phyloP scores from a whole-genome alignment of 371 early-diverging fungal genomes.

The Apophysomyces elegans region DNA sequence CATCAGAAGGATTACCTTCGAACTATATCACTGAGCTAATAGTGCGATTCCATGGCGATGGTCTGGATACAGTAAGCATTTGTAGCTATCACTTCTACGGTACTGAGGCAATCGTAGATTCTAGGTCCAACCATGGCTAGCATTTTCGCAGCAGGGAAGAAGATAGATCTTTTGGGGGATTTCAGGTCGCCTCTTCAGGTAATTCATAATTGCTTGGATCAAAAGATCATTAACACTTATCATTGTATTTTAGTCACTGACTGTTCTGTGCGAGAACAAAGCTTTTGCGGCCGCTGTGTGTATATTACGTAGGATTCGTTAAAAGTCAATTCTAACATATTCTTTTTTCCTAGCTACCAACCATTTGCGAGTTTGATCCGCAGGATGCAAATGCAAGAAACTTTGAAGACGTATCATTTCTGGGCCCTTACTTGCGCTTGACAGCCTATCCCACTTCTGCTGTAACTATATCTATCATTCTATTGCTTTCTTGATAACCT shows the following conservation, averaged over 20 bases:
- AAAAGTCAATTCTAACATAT: constrained; percentile 18
- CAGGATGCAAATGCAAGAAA: constrained; percentile 52
- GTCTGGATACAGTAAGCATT: constrained; percentile 56
- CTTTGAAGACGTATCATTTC: constrained; percentile 68
- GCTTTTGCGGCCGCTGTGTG: constrained; percentile 60
- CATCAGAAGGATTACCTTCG: constrained; percentile 47
- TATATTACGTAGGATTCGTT: background rate
- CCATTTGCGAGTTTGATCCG: constrained; percentile 67
- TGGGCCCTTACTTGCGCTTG: constrained; percentile 77
- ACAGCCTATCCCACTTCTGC: constrained; percentile 64
- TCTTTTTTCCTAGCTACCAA: constrained; percentile 45
- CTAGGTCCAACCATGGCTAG: constrained; percentile 55
- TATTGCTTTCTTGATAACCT: background rate
- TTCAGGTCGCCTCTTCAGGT: constrained; percentile 60
- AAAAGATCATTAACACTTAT: background rate
- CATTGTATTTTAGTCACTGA: constrained; percentile 40
- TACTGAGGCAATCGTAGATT: constrained; percentile 33
- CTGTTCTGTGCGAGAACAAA: constrained; percentile 53
- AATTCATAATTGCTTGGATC: constrained; percentile 4
- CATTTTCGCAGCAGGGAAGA: constrained; percentile 45
- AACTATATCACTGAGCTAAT: constrained; percentile 58
- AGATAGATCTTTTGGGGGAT: constrained; percentile 59
- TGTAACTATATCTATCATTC: constrained; percentile 30
- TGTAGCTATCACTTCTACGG: background rate
- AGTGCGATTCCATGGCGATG: constrained; percentile 62